Base-by-base conservation (phyloP, 2,329 filamentous ascomycete genomes). In the Stachybotrys chartarum region DNA sequence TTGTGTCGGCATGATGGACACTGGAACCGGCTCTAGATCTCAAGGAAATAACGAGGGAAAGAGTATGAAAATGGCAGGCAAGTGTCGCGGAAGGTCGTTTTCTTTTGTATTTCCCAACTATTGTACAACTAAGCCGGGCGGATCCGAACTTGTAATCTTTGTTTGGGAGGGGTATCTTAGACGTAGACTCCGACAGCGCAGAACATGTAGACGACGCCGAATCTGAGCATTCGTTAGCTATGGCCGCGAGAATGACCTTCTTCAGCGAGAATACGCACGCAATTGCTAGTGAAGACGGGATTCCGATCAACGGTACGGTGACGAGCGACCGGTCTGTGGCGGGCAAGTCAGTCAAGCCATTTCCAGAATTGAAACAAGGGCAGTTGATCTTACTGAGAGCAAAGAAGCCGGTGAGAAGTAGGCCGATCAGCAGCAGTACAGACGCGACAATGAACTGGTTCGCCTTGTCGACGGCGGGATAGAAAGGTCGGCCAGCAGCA, bases 121-220 rank as follows among this genome's bases (percentile, higher is more conserved):
- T 61, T 69, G 59, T 72, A 72, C 69, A 72, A 59, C 60, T 62
- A 60, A 63, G 58, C 62, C 62, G 61, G 60, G 61, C 62, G 60
- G 53, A 42, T 10, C 35, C 35, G 35, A 42, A 14, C 35, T 55
- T 57, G 62, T 61, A 63, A 54, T 63, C 62, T 60, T 58, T 60
- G 53, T 62, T 67, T 70, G 69, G 58, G 60, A 57, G 65, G 72
- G 75, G 74, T 78, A 75, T 83, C 71, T 79, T 84, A 99, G 72
- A 99, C 91, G 85, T 99, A 97, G 69, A 99, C 94, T 71, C 94
- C 94, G 70, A 94, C 94, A 58, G 92, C 94, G 75, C 94, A 99
- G 76, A 99, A 97, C 88, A 97, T 96, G 76, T 94, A 97, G 50
- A 99, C 91, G 52, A 93, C 87, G 64, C 94, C 94, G 72, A 96